These are phyloP conservation scores for Cyclocybe cylindracea DNA, from an alignment of 768 basidiomycete species.

Conservation along the genomic window DNA sequence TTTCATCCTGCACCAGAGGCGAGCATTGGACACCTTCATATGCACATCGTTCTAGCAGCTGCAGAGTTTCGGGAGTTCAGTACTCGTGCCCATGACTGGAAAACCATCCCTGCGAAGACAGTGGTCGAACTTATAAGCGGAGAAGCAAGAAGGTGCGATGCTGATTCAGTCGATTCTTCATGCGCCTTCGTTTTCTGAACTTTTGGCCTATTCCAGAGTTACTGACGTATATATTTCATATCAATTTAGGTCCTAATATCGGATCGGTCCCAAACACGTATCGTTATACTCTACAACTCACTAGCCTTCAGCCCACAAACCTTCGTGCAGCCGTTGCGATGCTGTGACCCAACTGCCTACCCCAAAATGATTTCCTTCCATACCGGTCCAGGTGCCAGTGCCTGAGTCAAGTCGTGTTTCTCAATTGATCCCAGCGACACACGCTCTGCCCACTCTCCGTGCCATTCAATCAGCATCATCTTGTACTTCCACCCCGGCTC, in stretches of 20 bases:
- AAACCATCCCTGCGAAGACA: constrained; percentile 4
- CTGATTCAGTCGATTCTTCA: neutral
- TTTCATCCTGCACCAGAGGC: constrained; percentile 11
- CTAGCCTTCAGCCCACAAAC: too few species aligned
- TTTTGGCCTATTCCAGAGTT: too few species aligned
- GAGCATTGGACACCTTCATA: constrained; percentile 8
- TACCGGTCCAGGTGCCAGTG: constrained; percentile 4
- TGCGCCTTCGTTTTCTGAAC: neutral
- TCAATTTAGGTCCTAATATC: too few species aligned
- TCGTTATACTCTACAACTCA: too few species aligned
- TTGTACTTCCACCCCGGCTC: constrained; percentile 9
- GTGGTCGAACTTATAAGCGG: constrained; percentile 3
- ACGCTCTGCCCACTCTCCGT: constrained; percentile 13
- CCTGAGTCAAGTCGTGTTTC: constrained; percentile 3
- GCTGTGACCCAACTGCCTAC: neutral
- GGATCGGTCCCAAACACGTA: too few species aligned
- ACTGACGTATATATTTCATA: too few species aligned
- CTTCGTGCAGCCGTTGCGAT: too few species aligned
- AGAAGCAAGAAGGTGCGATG: constrained; percentile 8
- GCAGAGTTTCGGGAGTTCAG: constrained; percentile 5
- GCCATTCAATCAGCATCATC: constrained; percentile 13
- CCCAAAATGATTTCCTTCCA: constrained; percentile 14
- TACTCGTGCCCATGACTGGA: constrained; percentile 7
- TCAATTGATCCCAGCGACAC: constrained; percentile 8
- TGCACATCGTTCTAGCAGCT: constrained; percentile 1